Evolutionary conservation across 805 yeast genomes (phyloP).

Genomic region (Cyberlindnera japonica): DNA sequence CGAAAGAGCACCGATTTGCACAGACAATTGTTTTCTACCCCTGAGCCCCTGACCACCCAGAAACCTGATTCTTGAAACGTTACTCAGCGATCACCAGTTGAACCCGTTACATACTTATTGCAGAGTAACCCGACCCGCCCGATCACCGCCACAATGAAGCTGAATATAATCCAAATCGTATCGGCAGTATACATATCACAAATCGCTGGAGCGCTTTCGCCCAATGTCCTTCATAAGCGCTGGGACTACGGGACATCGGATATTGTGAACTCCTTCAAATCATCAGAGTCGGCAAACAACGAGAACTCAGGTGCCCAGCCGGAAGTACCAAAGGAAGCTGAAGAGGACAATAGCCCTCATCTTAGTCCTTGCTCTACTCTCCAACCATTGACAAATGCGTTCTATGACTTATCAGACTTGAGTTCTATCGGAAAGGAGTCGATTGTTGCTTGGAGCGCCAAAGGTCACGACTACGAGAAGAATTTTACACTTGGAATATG

Average conservation of each 20-base stretch:
- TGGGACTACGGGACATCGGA: conserved; percentile 25
- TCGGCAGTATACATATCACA: conserved; percentile 1
- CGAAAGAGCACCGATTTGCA: too few relatives aligned
- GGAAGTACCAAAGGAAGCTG: conserved; percentile 2
- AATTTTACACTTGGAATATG: conserved; percentile 79
- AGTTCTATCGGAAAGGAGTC: conserved; percentile 26
- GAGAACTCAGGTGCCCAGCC: conserved; percentile 5
- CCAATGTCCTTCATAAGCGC: conserved; percentile 5
- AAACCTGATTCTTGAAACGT: too few relatives aligned
- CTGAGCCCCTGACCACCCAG: too few relatives aligned
- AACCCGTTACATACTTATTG: too few relatives aligned
- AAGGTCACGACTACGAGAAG: conserved; percentile 63
- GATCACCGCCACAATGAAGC: conserved; percentile 1
- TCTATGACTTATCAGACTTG: conserved; percentile 30
- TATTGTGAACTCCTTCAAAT: conserved; percentile 14
- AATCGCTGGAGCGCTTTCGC: neutral
- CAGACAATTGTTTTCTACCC: too few relatives aligned
- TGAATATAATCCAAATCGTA: neutral
- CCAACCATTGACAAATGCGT: conserved; percentile 41
- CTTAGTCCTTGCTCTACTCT: conserved; percentile 40
- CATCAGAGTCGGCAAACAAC: conserved; percentile 1
- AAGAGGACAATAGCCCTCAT: conserved; percentile 11
- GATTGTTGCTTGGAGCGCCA: conserved; percentile 55
- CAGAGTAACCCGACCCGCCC: neutral
- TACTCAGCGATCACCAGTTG: too few relatives aligned